Percentiles rank a stretch among this genome's conserved stretches.
Conservation (phyloP, 2,329 filamentous ascomycete species). For the Stachybotrys elegans region DNA sequence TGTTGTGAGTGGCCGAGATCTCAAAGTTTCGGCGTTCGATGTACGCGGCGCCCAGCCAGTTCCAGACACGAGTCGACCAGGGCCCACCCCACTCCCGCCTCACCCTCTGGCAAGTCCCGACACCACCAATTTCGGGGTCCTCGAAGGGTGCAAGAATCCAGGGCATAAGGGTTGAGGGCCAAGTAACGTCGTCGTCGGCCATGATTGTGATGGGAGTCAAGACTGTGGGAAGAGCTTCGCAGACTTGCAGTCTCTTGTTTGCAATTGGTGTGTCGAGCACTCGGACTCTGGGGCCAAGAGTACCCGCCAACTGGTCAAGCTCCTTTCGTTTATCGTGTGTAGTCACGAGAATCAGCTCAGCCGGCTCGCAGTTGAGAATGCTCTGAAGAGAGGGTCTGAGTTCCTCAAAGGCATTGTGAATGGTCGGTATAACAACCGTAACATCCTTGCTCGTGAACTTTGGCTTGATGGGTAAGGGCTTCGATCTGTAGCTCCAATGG, state of each 20-base stretch:
- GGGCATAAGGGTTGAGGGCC: conserved; percentile 77
- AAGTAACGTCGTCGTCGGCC: conserved; percentile 93
- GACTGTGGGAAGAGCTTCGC: conserved; percentile 81
- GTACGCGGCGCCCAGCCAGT: conserved; percentile 87
- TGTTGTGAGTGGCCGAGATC: conserved; percentile 89
- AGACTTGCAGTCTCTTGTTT: conserved; percentile 94
- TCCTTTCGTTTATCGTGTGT: conserved; percentile 72
- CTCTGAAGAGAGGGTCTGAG: conserved; percentile 76
- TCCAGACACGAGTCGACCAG: conserved; percentile 64
- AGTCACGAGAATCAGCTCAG: conserved; percentile 78
- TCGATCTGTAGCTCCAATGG: conserved; percentile 83
- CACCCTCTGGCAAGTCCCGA: conserved; percentile 86
- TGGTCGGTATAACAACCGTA: conserved; percentile 89
- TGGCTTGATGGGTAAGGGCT: conserved; percentile 77
- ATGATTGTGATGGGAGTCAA: conserved; percentile 82
- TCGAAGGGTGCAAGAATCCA: conserved; percentile 95
- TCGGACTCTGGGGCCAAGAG: conserved; percentile 58
- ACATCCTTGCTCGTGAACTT: conserved; percentile 76
- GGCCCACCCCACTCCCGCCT: conserved; percentile 61
- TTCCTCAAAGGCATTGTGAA: conserved; percentile 81
- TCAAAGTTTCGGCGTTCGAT: conserved; percentile 94
- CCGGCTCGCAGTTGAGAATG: conserved; percentile 65
- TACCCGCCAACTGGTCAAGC: conserved; percentile 61
- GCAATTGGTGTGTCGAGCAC: conserved; percentile 77
- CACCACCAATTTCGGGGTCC: conserved; percentile 75